Evolutionary conservation across 768 basidiomycete species (phyloP), one percentile per base, ranked within the genome.

Genomic region (Kwoniella sp.): DNA sequence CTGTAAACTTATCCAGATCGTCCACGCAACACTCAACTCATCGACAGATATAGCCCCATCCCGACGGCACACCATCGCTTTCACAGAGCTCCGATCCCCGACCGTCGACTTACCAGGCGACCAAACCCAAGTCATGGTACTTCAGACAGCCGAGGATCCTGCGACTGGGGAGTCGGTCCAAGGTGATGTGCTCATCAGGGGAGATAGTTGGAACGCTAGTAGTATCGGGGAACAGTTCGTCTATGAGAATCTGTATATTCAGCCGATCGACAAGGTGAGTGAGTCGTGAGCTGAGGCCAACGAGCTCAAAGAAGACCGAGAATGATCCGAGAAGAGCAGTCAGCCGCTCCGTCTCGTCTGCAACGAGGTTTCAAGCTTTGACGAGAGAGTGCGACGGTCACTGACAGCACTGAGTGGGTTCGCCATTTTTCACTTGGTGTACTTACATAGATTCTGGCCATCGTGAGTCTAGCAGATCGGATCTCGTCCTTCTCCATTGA

Each of bases 41-140:
- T 55, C 65, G 7, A 70, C 69, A 28, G 70, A 71, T 15, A 55
- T 71, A 51, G 65, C 74, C n/a, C 66, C 64, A 0, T 60, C 70
- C 26, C 54, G 69, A 26, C 41, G 55, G 7, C 72, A 75, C 61
- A 75, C 74, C 5, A 65, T 75, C 56, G 70, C 74, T 25, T 69
- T 63, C 37, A 71, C 72, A 28, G 53, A 55, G 20, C 67, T 69
- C 50, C 51, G 62, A 3, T 57, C 67, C 1, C 37, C 62, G 17
- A 63, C 61, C 12, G 41, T 55, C 48, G 48, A 55, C 17, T 57
- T 74, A 4, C 70, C 73, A 34, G 68, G 61, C 1, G 61, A 63
- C 29, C 70, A 71, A 25, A 67, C 73, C 9, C 73, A 74, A 51
- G 73, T 72, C 4, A 61, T 74, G 30, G 70, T 70, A 2, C 67